Percentiles rank a stretch among this genome's conserved stretches.
phyloP scores from a whole-genome alignment of 306 rosid genomes.

The Dalbergia oliveri region DNA sequence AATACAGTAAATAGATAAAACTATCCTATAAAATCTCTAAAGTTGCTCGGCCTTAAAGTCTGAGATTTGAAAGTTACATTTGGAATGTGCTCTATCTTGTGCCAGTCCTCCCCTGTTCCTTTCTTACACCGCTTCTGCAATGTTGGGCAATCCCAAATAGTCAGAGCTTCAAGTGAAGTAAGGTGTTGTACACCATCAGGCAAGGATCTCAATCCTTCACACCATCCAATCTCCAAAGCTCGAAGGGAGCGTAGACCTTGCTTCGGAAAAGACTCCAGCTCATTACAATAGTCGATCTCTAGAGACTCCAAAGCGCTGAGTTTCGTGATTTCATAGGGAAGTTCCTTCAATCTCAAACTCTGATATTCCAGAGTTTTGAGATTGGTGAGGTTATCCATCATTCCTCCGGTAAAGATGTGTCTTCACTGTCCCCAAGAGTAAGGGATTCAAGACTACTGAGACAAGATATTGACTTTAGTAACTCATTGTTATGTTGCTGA shows the following conservation, averaged over 20 bases:
- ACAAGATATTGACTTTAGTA: not conserved
- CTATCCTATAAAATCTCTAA: too few species aligned
- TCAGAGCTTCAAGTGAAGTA: slow-evolving; percentile 8
- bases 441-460: not conserved
- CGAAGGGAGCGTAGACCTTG: not conserved
- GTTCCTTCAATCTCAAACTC: slow-evolving; percentile 4
- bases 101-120: slow-evolving; percentile 34
- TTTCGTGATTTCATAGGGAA: not conserved
- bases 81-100: slow-evolving; percentile 20
- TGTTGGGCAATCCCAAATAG: not conserved
- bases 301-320: not conserved
- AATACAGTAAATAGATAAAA: too few species aligned
- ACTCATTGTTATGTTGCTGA: too few species aligned
- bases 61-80: too few species aligned
- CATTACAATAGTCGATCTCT: not conserved
- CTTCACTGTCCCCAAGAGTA: not conserved
- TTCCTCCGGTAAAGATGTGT: not conserved
- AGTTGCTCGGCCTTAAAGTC: too few species aligned
- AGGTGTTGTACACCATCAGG: not conserved
- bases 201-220: not conserved
- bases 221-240: not conserved
- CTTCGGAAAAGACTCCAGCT: slow-evolving; percentile 25
- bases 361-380: not conserved
- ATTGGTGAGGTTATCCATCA: not conserved
- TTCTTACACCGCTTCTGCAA: not conserved